A percentile compares a stretch with the other conserved stretches of the same genome.
Conservation (phyloP, 2,329 filamentous ascomycete species). For the Hymenotorrendiella dingleyae region DNA sequence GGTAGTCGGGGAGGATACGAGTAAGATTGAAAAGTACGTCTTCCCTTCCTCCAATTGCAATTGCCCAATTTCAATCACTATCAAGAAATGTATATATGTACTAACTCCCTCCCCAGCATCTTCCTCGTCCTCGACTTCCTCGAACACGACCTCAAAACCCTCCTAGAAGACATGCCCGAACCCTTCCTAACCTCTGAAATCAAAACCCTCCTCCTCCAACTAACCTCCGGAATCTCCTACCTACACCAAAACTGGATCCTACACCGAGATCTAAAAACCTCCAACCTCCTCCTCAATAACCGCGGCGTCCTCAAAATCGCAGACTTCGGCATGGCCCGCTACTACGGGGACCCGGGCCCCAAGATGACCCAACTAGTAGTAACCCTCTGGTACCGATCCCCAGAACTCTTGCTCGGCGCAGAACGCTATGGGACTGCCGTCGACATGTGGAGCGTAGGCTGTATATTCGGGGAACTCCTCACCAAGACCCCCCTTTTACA, state of each 20-base stretch:
- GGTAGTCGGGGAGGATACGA: constrained; percentile 63
- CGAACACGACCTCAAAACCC: constrained; percentile 90
- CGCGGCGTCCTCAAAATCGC: constrained; percentile 91
- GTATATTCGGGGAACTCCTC: constrained; percentile 89
- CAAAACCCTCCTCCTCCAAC: constrained; percentile 82
- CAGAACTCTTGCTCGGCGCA: constrained; percentile 81
- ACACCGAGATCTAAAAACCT: constrained; percentile 89
- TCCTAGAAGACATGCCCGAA: constrained; percentile 90
- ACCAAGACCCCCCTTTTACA: constrained; percentile 77
- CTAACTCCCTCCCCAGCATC: constrained; percentile 49
- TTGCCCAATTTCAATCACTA: background rate
- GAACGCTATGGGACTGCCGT: constrained; percentile 68
- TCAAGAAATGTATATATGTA: background rate
- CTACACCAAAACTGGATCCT: constrained; percentile 88
- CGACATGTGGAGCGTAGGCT: constrained; percentile 95
- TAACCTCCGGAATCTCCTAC: constrained; percentile 74
- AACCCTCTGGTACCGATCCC: constrained; percentile 92
- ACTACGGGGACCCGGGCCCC: constrained; percentile 70
- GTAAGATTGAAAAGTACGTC: constrained; percentile 48
- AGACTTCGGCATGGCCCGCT: constrained; percentile 96
- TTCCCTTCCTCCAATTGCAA: background rate
- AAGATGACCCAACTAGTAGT: constrained; percentile 89
- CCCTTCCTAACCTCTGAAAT: constrained; percentile 89
- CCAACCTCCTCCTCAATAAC: constrained; percentile 92
- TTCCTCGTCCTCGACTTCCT: constrained; percentile 96